Evolutionary conservation across 345 rosid species (phyloP).

Genomic region (Mangifera indica): DNA sequence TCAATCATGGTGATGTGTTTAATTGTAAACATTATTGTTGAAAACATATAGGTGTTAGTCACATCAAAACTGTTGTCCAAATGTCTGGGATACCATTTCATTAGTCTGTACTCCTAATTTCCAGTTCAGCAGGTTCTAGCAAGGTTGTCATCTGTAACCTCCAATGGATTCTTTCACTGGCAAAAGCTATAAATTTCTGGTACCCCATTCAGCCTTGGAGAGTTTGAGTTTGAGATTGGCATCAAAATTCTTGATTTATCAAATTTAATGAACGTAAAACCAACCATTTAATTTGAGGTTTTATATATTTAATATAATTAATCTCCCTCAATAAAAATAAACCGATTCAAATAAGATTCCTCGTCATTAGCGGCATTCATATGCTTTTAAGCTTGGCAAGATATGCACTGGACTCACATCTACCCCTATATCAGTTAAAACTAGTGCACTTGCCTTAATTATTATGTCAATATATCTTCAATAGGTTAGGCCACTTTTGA

Average conservation of each 20-base stretch:
- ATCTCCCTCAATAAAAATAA: no score
- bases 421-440: neutral
- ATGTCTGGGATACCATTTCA: neutral
- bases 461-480: slow-evolving; percentile 17
- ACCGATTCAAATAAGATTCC: no score
- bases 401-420: slow-evolving; percentile 47
- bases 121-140: slow-evolving; percentile 49
- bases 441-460: slow-evolving; percentile 1
- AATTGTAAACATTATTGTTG: neutral
- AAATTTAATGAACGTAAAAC: no score
- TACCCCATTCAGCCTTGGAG: no score
- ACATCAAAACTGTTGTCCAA: neutral
- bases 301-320: no score
- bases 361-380: no score
- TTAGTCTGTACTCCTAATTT: slow-evolving; percentile 16
- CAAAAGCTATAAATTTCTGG: no score
- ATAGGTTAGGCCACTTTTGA: slow-evolving; percentile 80
- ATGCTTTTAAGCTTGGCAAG: slow-evolving; percentile 95
- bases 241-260: no score
- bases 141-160: slow-evolving; percentile 80
- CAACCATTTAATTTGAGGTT: no score
- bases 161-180: no score
- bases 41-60: neutral
- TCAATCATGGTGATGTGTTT: neutral
- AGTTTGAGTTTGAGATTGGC: no score